phyloP scores from a whole-genome alignment of 2,329 filamentous ascomycete species.

The Talaromyces islandicus region DNA sequence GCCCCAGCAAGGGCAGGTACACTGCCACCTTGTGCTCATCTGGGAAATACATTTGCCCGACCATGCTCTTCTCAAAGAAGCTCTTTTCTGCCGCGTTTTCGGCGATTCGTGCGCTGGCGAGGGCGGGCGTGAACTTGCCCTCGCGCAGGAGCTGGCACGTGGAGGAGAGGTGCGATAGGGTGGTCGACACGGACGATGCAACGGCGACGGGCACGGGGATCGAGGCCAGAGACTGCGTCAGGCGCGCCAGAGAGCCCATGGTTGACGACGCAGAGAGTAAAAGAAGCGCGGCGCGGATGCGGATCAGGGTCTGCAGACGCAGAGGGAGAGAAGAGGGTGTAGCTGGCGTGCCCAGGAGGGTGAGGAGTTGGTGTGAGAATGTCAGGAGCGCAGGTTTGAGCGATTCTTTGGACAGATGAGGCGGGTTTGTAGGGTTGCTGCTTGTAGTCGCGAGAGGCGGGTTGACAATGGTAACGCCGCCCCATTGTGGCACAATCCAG shows the following conservation, averaged over 20 bases:
- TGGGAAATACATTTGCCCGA: slow-evolving; percentile 95
- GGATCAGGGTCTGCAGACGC: slow-evolving; percentile 73
- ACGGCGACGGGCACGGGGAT: slow-evolving; percentile 89
- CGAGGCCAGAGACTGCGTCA: slow-evolving; percentile 75
- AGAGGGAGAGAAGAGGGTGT: slow-evolving; percentile 73
- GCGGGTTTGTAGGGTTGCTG: slow-evolving; percentile 30
- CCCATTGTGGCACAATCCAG: slow-evolving; percentile 97
- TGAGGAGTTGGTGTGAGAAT: slow-evolving; percentile 84
- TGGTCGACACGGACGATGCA: slow-evolving; percentile 74
- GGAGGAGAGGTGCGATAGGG: slow-evolving; percentile 68
- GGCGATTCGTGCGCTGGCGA: slow-evolving; percentile 76
- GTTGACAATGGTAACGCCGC: slow-evolving; percentile 67
- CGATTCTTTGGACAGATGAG: slow-evolving; percentile 56
- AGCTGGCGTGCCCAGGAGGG: slow-evolving; percentile 77
- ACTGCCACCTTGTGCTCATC: slow-evolving; percentile 98
- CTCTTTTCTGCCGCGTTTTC: slow-evolving; percentile 86
- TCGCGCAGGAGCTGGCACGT: slow-evolving; percentile 66
- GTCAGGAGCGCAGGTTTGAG: slow-evolving; percentile 78
- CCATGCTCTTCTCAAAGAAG: slow-evolving; percentile 99
- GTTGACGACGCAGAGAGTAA: slow-evolving; percentile 87
- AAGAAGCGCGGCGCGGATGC: slow-evolving; percentile 79
- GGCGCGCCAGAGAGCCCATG: slow-evolving; percentile 81
- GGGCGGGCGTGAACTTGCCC: slow-evolving; percentile 57
- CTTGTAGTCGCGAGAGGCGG: slow-evolving; percentile 32
- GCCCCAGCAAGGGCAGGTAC: slow-evolving; percentile 84